These are phyloP conservation scores for Globomyces pollinis-pini DNA, from an alignment of 192 early-diverging fungal species.

Conservation along the genomic window DNA sequence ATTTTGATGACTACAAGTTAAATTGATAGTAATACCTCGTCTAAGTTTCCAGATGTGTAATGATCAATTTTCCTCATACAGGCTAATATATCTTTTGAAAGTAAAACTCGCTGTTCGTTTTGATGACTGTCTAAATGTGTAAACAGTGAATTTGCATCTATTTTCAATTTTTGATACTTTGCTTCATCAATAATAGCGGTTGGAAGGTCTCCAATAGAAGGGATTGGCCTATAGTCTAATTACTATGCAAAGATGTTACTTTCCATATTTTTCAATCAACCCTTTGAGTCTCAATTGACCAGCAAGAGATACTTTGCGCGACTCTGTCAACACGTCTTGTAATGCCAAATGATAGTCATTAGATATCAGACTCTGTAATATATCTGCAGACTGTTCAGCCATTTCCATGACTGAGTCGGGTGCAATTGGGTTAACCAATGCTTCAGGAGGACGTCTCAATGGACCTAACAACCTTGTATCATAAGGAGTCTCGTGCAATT, in stretches of 20 bases:
- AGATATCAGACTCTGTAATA: constrained; percentile 2
- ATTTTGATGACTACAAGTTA: background rate
- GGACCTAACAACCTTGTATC: constrained; percentile 28
- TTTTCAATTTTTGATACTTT: background rate
- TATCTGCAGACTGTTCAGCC: background rate
- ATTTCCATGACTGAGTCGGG: background rate
- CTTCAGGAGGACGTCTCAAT: constrained; percentile 24
- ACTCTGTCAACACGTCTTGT: constrained; percentile 1
- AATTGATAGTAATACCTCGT: background rate
- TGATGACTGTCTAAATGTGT: background rate
- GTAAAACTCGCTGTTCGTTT: background rate
- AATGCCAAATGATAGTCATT: constrained; percentile 3
- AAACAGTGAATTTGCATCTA: background rate
- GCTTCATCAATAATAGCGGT: constrained; percentile 4
- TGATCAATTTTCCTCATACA: background rate
- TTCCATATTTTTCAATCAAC: background rate
- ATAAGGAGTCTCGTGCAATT: constrained; percentile 26
- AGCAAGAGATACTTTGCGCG: background rate
- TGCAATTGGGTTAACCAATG: constrained; percentile 25
- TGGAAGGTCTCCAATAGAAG: background rate
- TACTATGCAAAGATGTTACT: background rate
- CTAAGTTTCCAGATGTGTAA: background rate
- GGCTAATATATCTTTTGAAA: background rate
- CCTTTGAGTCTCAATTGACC: background rate
- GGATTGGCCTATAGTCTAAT: background rate